phyloP scores from a whole-genome alignment of 192 early-diverging fungal genomes.

The Dissophora ornata region DNA sequence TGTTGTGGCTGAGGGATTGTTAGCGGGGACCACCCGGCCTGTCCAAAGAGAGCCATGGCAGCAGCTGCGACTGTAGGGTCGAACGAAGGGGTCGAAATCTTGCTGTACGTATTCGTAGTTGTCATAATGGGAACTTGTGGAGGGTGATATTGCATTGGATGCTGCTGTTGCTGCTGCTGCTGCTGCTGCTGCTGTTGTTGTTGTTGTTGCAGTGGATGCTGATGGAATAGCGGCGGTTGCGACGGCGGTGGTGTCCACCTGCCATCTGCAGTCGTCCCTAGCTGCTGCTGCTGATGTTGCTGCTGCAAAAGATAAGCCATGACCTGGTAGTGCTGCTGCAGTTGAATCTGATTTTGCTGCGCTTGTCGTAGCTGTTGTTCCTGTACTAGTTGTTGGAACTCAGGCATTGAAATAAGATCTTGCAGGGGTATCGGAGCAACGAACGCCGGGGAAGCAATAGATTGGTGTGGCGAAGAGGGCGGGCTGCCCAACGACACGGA shows the following conservation, averaged over 20 bases:
- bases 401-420: neutral
- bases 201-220: neutral
- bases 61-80: neutral
- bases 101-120: conserved; percentile 15
- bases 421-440: neutral
- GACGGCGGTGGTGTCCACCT: neutral
- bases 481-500: neutral
- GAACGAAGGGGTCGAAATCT: neutral
- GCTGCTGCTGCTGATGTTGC: conserved; percentile 6
- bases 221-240: neutral
- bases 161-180: neutral
- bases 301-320: conserved; percentile 7
- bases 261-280: neutral
- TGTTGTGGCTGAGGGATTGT: too few relatives aligned
- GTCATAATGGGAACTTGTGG: conserved; percentile 11
- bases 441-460: neutral
- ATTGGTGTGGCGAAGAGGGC: too few relatives aligned
- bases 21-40: neutral
- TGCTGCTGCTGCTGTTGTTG: conserved; percentile 7
- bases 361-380: conserved; percentile 17
- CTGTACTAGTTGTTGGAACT: neutral
- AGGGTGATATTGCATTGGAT: too few relatives aligned
- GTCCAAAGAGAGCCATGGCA: neutral
- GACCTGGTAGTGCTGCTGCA: conserved; percentile 1
- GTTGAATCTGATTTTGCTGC: too few relatives aligned